Conservation (phyloP, 345 rosid species). For the Gossypium thurberi region DNA sequence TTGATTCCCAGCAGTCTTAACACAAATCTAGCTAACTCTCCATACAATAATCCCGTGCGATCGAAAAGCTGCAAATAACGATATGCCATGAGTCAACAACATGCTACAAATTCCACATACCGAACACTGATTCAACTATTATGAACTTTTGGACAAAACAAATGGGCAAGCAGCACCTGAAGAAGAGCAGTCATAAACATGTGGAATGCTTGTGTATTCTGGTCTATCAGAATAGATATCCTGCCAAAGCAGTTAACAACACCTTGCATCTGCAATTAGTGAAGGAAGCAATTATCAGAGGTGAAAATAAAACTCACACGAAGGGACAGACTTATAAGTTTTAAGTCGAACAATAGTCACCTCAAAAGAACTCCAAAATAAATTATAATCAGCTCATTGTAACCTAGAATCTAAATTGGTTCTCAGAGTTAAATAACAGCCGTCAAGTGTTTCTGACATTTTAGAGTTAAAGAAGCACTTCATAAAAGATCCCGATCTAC, state of each 20-base stretch:
- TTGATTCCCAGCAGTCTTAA: slow-evolving; percentile 74
- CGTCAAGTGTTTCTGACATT: neutral
- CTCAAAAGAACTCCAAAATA: neutral
- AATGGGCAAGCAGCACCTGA: slow-evolving; percentile 47
- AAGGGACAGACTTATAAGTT: neutral
- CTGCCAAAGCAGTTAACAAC: slow-evolving; percentile 79
- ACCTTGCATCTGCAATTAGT: slow-evolving; percentile 69
- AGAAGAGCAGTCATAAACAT: slow-evolving; percentile 92
- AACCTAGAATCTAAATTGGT: neutral
- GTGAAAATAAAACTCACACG: neutral
- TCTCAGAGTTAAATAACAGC: neutral
- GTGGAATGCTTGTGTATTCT: slow-evolving; percentile 85
- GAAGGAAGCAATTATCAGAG: neutral
- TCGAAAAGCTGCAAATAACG: slow-evolving; percentile 69
- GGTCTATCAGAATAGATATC: slow-evolving; percentile 70
- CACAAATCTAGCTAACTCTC: slow-evolving; percentile 93
- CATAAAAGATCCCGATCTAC: neutral
- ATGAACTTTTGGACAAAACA: neutral
- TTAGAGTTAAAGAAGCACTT: neutral
- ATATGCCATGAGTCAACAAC: slow-evolving; percentile 4
- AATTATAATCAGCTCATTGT: neutral
- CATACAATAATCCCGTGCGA: slow-evolving; percentile 77
- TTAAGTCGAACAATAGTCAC: neutral
- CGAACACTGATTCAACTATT: neutral
- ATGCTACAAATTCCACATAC: neutral